Conservation (phyloP, 2,329 filamentous ascomycete genomes). For the Tolypocladium guangdongense region DNA sequence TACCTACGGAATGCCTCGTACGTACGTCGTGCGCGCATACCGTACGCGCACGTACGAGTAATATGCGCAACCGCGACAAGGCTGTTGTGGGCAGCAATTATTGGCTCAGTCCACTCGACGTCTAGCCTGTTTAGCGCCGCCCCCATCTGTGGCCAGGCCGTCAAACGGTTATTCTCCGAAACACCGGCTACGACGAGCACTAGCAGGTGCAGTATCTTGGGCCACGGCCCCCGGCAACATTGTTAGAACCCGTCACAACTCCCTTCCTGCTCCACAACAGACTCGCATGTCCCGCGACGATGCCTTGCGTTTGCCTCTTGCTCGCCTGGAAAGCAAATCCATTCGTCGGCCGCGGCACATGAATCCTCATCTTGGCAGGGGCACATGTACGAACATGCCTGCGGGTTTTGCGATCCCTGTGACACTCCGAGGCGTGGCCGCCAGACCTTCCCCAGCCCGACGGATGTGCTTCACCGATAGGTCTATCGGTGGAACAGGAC, state of each 20-base stretch:
- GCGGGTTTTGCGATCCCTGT: not conserved
- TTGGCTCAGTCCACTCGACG: not conserved
- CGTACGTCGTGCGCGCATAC: no score
- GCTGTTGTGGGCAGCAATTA: not conserved
- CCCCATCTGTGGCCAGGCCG: not conserved
- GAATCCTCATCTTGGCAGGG: not conserved
- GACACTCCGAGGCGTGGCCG: not conserved
- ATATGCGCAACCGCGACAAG: not conserved
- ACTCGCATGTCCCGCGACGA: not conserved
- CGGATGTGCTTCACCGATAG: not conserved
- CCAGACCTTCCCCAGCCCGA: not conserved
- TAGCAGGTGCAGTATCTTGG: not conserved
- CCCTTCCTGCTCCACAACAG: not conserved
- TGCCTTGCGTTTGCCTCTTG: not conserved
- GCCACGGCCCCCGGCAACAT: conserved; percentile 1
- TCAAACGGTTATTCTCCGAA: not conserved
- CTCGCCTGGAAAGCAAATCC: not conserved
- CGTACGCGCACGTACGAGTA: not conserved
- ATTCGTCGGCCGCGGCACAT: not conserved
- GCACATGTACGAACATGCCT: not conserved
- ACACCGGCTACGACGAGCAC: no score
- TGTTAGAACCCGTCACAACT: not conserved
- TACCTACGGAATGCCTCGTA: not conserved
- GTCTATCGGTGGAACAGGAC: not conserved
- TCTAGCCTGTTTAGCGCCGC: not conserved